Evolutionary conservation across 2,329 filamentous ascomycete genomes (phyloP), one percentile per base, ranked within the genome.

Genomic region (Sporothrix pallida): DNA sequence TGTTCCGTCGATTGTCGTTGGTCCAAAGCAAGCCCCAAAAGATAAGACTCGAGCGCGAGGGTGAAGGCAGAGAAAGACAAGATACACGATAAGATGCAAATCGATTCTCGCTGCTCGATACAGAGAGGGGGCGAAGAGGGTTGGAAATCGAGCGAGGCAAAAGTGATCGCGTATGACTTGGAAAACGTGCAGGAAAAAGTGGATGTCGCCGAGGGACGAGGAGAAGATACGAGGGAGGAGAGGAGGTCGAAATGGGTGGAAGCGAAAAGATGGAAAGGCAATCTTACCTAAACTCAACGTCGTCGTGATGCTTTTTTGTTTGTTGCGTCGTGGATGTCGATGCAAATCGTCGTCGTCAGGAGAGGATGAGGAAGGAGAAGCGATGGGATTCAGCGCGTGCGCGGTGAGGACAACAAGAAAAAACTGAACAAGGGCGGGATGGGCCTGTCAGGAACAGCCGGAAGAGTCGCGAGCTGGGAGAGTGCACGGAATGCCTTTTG

Each of bases 201-300:
- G 31, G 67, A 58, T 15, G 50, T 37, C 50, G 67, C 17, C 67
- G 67, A 71, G 69, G 13, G 31, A 70, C 48, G n/a, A 58, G 67
- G 31, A 42, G 15, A 7, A 9, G 42, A 67, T 15, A 44, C 50
- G 17, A 3, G 12, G 2, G 17, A 3, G 12, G 2, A 4, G 42
- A 10, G 8, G 37, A 50, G 31, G 5, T 37, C 56, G 44, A 23
- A 65, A 56, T 17, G 37, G 20, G 52, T 46, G 23, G 31, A 20
- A 58, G 37, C 52, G 44, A 62, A 26, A 56, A 37, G 48, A 69
- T 23, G 26, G 48, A 52, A 52, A 69, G 9, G 67, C 67, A 69
- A 42, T 58, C 56, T 71, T 71, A 71, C 69, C 69, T 71, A 17
- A 44, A 62, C 12, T 50, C 70, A 60, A 52, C 26, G 70, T 62